Base-by-base conservation (phyloP, 805 yeast genomes). In the Zygoascus flipseniorum region DNA sequence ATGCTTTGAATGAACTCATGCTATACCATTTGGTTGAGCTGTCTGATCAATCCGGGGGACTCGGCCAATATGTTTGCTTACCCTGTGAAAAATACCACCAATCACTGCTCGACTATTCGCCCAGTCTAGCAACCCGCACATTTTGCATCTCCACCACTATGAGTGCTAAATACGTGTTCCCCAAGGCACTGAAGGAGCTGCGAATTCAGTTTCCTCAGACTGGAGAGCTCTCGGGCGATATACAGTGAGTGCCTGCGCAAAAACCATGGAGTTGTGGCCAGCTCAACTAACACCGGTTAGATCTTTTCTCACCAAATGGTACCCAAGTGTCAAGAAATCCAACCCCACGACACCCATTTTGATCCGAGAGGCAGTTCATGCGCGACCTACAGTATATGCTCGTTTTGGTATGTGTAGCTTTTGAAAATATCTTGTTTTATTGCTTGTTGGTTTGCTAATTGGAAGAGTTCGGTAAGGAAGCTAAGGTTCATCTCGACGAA, bases 181-280 rank as follows among this genome's bases (percentile, higher is more conserved):
- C 79, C 2, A 64, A 60, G 53, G 78, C 86, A 10, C 76, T 87
- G 59, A 86, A 76, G 66, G 96, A 88, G 74, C 75, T 88, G 64
- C 79, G 96, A 69, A 85, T 86, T 71, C 89, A 87, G 65, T 75
- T 87, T 58, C 83, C 89, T 32, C 93, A 85, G 69, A 76, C 83
- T n/a, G 85, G 86, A n/a, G 80, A 80, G 57, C 80, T 87, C 5
- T 80, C 90, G 13, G 75, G 72, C 9, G 81, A 85, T 8, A 73
- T 86, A 61, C 81, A 77, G 80, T 71, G 57, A 52, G 77, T 68
- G 8, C 6, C 28, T 14, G 28, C 28, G 5, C 39, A 35, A 13
- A 35, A 13, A 10, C 13, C 14, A 6, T 4, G 35, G 32, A 3
- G 20, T 43, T 10, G n/a, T 20, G 32, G 31, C 47, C 28, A 4